phyloP scores from a whole-genome alignment of 2,329 filamentous ascomycete species.

The Aspergillus quadricinctus region DNA sequence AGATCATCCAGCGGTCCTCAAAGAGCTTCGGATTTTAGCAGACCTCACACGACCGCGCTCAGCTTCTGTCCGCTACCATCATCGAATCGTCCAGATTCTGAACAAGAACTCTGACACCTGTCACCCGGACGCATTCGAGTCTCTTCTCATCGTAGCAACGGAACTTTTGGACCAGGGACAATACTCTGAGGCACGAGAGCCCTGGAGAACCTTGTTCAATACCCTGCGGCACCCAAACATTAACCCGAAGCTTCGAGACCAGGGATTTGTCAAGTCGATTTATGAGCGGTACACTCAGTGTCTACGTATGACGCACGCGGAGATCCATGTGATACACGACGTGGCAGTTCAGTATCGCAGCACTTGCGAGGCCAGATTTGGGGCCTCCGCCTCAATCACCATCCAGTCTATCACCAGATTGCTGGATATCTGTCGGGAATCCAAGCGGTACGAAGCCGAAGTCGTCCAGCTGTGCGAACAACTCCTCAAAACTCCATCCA shows the following conservation, averaged over 20 bases:
- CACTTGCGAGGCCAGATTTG: constrained; percentile 33
- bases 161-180: constrained; percentile 37
- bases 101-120: constrained; percentile 35
- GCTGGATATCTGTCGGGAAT: constrained; percentile 36
- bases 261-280: constrained; percentile 28
- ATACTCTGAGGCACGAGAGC: constrained; percentile 33
- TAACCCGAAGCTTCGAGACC: constrained; percentile 30
- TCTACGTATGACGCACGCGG: constrained; percentile 30
- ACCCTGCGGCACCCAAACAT: constrained; percentile 33
- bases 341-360: constrained; percentile 31
- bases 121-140: constrained; percentile 37
- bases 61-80: constrained; percentile 37
- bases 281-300: constrained; percentile 35
- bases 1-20: constrained; percentile 33
- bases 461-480: constrained; percentile 36
- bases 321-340: constrained; percentile 30
- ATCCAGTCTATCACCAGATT: constrained; percentile 33
- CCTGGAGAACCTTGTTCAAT: constrained; percentile 34
- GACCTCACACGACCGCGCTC: constrained; percentile 34
- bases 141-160: constrained; percentile 33
- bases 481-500: constrained; percentile 29
- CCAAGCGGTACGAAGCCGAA: constrained; percentile 32
- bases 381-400: constrained; percentile 33
- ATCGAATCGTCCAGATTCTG: constrained; percentile 31
- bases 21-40: constrained; percentile 34